Evolutionary conservation across 352 stramenopile species (phyloP), one percentile per base, ranked within the genome.

Genomic region (Globisporangium parvum): DNA sequence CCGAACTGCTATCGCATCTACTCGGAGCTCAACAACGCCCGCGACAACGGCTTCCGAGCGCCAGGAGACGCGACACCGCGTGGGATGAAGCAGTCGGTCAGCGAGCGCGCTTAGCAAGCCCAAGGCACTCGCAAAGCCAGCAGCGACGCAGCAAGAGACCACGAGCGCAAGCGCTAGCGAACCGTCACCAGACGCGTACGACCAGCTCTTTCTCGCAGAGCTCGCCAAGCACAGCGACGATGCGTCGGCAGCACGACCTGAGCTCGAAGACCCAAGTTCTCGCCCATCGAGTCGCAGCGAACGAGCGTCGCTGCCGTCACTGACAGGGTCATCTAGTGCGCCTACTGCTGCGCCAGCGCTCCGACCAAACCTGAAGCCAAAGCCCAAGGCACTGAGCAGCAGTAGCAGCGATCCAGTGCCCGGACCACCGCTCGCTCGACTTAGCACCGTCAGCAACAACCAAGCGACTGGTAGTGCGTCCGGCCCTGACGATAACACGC

Each of bases 1-100:
- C 39, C 62, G 18, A 91, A 93, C 52, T 93, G 83, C 56, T 75
- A 88, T 59, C 70, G 65, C 37, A 66, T 91, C 24, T 93, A 91
- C 51, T 71, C 67, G 0, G 66, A 84, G 40, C 62, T 91, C 44
- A 75, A 82, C 39, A 64, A 57, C 54, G 40, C 76, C 17, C 71
- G 83, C 0, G 76, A 87, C 23, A 58, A 57, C 17, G 73, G 70
- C 0, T 93, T 93, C 53, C 68, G 37, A 21, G 50, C 51, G 31
- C 23, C 6, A 5, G 40, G 21, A 1, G 40, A 51, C 0, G 28
- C 5, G 28, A 52, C 48, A 4, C 47, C 55, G 42, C 39, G 48
- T 35, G 33, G 44, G 1, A n/a, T 59, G 17, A 59, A 50, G 14
- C 42, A 35, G 1, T 14, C 37, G 14, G 17, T 48, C 37, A 23